Evolutionary conservation across 257 asterid genomes (phyloP).

Genomic region (Rehmannia glutinosa): DNA sequence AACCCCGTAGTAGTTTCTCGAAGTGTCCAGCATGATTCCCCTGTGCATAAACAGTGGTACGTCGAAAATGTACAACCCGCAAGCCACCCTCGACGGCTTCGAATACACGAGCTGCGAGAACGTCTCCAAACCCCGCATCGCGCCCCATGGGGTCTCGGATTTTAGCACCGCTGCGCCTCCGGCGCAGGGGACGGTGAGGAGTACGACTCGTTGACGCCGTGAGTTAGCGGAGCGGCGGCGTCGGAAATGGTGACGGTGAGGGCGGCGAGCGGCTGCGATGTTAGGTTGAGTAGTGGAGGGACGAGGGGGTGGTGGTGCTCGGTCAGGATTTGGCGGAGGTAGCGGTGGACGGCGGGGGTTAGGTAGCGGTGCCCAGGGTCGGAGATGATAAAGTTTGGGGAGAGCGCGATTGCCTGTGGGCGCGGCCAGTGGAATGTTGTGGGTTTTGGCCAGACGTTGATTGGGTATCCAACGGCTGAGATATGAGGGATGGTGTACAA

Average conservation of each 20-base stretch:
- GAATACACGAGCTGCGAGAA: slow-evolving; percentile 73
- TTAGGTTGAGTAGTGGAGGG: slow-evolving; percentile 46
- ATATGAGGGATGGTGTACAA: slow-evolving; percentile 15
- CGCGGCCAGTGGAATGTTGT: slow-evolving; percentile 58
- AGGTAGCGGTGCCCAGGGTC: slow-evolving; percentile 49
- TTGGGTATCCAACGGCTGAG: slow-evolving; percentile 54
- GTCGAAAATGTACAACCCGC: slow-evolving; percentile 57
- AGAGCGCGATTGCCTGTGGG: slow-evolving; percentile 52
- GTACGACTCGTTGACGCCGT: slow-evolving; percentile 90
- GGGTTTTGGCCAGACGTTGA: slow-evolving; percentile 95
- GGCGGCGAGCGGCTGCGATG: slow-evolving; percentile 34
- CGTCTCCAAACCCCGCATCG: slow-evolving; percentile 88
- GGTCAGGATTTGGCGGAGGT: slow-evolving; percentile 32
- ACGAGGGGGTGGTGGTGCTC: slow-evolving; percentile 54
- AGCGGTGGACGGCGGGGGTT: slow-evolving; percentile 57
- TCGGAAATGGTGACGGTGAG: slow-evolving; percentile 45
- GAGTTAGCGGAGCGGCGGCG: slow-evolving; percentile 37
- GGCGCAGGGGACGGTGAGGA: slow-evolving; percentile 37
- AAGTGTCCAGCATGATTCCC: slow-evolving; percentile 75
- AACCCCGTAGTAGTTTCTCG: slow-evolving; percentile 68
- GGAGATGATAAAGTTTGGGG: slow-evolving; percentile 54
- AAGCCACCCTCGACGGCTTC: slow-evolving; percentile 38
- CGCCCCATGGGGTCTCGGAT: slow-evolving; percentile 79
- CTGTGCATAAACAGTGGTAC: slow-evolving; percentile 65
- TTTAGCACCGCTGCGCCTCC: slow-evolving; percentile 34